Evolutionary conservation across 2,329 filamentous ascomycete species (phyloP), one percentile per base, ranked within the genome.

Genomic region (Purpureocillium takamizusanense): DNA sequence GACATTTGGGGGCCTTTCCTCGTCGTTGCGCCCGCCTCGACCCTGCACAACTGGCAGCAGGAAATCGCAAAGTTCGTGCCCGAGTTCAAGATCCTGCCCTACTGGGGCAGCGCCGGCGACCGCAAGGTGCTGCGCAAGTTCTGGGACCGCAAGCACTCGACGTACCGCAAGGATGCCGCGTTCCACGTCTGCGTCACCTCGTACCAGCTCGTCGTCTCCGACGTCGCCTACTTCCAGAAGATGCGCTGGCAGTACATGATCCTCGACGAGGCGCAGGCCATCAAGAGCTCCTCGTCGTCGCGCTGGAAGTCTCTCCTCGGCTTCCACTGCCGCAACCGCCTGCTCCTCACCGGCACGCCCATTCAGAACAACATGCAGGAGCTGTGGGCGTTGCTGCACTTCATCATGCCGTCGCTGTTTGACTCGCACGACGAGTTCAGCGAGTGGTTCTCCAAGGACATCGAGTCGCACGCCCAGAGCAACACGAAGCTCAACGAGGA

Each of bases 341-440:
- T 98, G 34, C 69, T 98, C 33, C 75, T 98, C 15, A 98, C 92
- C 0, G 92, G 92, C 66, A 98, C 92, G 1, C 92, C 92, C 3
- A 97, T 98, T 48, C 92, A 98, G 62, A 98, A 98, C 69, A 98
- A 97, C 72, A 98, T 98, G 92, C 92, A 97, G 63, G 90, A 98
- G 63, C 66, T 98, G 42, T 98, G 92, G 92, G 92, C 92, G 23
- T 66, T 98, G 48, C 73, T 98, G 15, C 92, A 98, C 72, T 98
- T 98, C 67, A 97, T 97, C 67, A 97, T 98, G 92, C 92, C 92
- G n/a, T 95, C 86, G 32, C 72, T 98, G 37, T 98, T 98, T 62
- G 92, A 92, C 61, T 90, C 84, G 1, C 86, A 92, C 62, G 86
- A 94, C 55, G 86, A 92, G 54, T 94, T 94, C 56, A 90, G 84